A percentile compares a stretch with the other conserved stretches of the same genome.
Conservation (phyloP, 2,329 filamentous ascomycete species). For the Colletotrichum sp. region DNA sequence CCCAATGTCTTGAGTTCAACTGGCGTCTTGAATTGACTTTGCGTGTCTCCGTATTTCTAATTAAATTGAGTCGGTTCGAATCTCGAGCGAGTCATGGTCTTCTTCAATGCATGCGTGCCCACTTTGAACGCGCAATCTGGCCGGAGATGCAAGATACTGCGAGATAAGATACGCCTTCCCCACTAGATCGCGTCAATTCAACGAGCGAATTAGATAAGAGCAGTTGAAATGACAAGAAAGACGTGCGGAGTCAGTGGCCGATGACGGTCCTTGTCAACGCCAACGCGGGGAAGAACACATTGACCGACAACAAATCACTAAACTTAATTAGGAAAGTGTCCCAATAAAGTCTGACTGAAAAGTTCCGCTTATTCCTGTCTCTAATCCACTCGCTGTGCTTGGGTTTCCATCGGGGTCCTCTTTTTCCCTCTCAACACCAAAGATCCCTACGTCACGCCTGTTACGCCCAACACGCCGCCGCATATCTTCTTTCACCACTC, state of each 20-base stretch:
- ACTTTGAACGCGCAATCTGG: background rate
- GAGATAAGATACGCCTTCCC: background rate
- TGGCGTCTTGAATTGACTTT: background rate
- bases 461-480: constrained; percentile 12
- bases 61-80: background rate
- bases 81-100: background rate
- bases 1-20: background rate
- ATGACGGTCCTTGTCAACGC: background rate
- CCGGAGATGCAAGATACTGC: background rate
- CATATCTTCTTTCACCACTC: background rate
- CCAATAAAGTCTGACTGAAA: background rate
- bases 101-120: background rate
- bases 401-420: background rate
- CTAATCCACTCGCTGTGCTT: background rate
- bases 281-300: background rate
- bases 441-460: background rate
- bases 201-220: background rate
- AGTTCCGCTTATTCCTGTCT: background rate
- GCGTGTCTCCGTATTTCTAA: background rate
- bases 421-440: constrained; percentile 1
- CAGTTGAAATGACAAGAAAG: background rate
- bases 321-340: background rate
- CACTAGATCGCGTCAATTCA: background rate
- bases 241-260: background rate
- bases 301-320: background rate